phyloP scores from a whole-genome alignment of 106 monocot genomes.

The Allium sativum region DNA sequence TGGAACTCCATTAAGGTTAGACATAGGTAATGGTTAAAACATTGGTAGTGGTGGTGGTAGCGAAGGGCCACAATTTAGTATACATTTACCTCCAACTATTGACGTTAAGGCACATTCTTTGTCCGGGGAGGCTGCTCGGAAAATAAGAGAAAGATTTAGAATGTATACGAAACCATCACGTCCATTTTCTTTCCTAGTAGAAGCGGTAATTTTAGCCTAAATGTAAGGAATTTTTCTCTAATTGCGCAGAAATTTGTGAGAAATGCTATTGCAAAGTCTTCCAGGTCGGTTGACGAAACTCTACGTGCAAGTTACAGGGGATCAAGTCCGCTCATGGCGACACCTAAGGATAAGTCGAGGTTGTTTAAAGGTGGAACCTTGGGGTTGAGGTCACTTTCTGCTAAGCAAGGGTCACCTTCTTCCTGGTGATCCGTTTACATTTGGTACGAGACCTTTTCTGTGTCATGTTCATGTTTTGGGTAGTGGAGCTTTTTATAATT shows the following conservation, averaged over 20 bases:
- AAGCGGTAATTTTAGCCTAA: slow-evolving; percentile 73
- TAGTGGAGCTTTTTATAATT: too few relatives aligned
- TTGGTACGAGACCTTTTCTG: background rate
- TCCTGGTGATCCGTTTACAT: slow-evolving; percentile 40
- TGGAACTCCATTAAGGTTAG: slow-evolving; percentile 83
- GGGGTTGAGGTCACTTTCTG: slow-evolving; percentile 63
- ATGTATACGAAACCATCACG: slow-evolving; percentile 75
- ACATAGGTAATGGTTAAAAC: slow-evolving; percentile 38
- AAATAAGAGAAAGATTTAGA: slow-evolving; percentile 58
- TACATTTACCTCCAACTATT: slow-evolving; percentile 57
- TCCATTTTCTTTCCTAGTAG: slow-evolving; percentile 53
- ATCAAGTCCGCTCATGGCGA: slow-evolving; percentile 33
- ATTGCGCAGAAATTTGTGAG: slow-evolving; percentile 94
- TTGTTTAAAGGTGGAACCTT: slow-evolving; percentile 71
- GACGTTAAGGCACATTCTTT: slow-evolving; percentile 89
- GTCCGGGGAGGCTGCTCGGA: slow-evolving; percentile 79
- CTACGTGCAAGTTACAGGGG: slow-evolving; percentile 91
- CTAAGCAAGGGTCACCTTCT: slow-evolving; percentile 37
- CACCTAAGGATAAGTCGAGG: slow-evolving; percentile 64
- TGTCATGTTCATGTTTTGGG: too few relatives aligned
- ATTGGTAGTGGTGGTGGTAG: slow-evolving; percentile 39
- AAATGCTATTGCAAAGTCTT: slow-evolving; percentile 85
- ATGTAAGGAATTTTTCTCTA: slow-evolving; percentile 61
- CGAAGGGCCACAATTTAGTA: slow-evolving; percentile 65
- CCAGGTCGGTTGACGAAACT: slow-evolving; percentile 67